A percentile compares a stretch with the other conserved stretches of the same genome.
Evolutionary conservation across 768 basidiomycete species (phyloP).

Genomic region (Pleurotus tuber-regium): DNA sequence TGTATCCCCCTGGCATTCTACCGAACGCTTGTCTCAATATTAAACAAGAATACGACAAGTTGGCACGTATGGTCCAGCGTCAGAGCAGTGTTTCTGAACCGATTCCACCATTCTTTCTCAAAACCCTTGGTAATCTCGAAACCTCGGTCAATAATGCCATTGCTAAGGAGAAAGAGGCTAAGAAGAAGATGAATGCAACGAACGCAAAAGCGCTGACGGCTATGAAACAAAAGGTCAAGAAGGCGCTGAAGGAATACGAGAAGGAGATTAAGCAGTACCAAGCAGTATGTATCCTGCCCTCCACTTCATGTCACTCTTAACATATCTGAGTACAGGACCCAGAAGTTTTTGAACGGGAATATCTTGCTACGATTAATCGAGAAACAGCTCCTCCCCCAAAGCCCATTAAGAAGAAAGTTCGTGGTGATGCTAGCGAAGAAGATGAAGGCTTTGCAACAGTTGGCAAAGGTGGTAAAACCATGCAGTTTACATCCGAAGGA

Average conservation of each 20-base stretch:
- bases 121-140: constrained; percentile 74
- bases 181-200: constrained; percentile 95
- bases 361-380: constrained; percentile 47
- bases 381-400: constrained; percentile 27
- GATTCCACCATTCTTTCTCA: constrained; percentile 83
- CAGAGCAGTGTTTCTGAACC: constrained; percentile 85
- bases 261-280: constrained; percentile 74
- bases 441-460: constrained; percentile 85
- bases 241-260: constrained; percentile 87
- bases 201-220: constrained; percentile 93
- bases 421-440: constrained; percentile 41
- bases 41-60: constrained; percentile 88
- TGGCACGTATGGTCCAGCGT: constrained; percentile 84
- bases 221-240: constrained; percentile 98
- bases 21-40: constrained; percentile 6
- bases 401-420: constrained; percentile 31
- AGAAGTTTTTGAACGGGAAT: constrained; percentile 81
- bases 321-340: constrained; percentile 62
- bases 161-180: constrained; percentile 85
- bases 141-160: constrained; percentile 67
- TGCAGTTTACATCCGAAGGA: constrained; percentile 78
- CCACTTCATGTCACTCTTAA: background rate
- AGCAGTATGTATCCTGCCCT: constrained; percentile 45
- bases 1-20: constrained; percentile 20
- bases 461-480: constrained; percentile 82